Percentiles rank a stretch among this genome's conserved stretches.
phyloP scores from a whole-genome alignment of 1,139 yeast species.

The Arxiozyma telluris region DNA sequence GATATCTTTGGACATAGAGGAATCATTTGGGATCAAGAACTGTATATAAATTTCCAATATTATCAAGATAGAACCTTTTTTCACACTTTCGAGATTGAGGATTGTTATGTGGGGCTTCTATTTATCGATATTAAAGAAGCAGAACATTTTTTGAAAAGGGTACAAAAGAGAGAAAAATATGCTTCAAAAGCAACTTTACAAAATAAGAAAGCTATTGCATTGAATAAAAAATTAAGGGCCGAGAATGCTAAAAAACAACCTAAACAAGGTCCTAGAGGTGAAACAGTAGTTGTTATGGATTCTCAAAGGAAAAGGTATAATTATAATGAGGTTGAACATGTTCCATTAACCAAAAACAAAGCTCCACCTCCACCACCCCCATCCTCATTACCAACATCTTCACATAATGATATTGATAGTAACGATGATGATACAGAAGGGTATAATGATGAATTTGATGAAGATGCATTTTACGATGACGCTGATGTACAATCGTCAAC shows the following conservation, averaged over 20 bases:
- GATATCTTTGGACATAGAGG: constrained; percentile 78
- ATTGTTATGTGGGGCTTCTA: constrained; percentile 77
- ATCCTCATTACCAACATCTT: constrained; percentile 10
- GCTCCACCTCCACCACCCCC: constrained; percentile 48
- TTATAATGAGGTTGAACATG: constrained; percentile 22
- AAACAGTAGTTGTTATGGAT: constrained; percentile 23
- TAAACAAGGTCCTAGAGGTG: constrained; percentile 68
- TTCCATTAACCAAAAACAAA: constrained; percentile 32
- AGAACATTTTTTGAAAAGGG: constrained; percentile 68
- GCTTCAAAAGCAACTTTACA: constrained; percentile 78
- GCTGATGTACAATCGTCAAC: constrained; percentile 15
- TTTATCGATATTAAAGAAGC: constrained; percentile 91
- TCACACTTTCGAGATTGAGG: constrained; percentile 90
- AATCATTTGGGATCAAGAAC: constrained; percentile 93
- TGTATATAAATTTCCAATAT: constrained; percentile 79
- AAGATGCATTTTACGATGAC: constrained; percentile 11
- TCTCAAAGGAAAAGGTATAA: constrained; percentile 29
- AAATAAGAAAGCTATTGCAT: constrained; percentile 80
- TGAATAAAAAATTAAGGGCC: constrained; percentile 42
- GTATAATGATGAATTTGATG: constrained; percentile 3
- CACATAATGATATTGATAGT: constrained; percentile 11
- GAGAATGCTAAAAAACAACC: constrained; percentile 31
- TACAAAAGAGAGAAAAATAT: constrained; percentile 65
- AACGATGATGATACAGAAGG: constrained; percentile 6
- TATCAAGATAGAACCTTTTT: constrained; percentile 90